Evolutionary conservation across 129 eudicot species (phyloP), one percentile per base, ranked within the genome.

Genomic region (Chrysanthemum seticuspe): DNA sequence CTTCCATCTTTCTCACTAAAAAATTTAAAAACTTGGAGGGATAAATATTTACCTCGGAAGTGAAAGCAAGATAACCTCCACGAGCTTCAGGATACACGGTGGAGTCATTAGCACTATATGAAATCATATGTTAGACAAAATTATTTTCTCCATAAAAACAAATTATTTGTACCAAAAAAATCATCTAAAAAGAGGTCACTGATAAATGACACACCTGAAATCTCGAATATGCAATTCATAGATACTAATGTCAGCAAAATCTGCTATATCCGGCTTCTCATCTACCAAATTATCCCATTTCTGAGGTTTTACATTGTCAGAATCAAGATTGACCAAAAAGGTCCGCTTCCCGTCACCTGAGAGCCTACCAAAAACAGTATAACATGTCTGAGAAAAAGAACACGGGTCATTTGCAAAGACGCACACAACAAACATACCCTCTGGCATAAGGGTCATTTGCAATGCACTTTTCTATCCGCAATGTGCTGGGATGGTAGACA

Each of bases 381-480:
- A 74, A 15, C 13, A 16, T 36, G 10, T 6, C 5, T 47, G 51
- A 29, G 27, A 74, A 50, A 56, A 72, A 51, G 21, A 25, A 47
- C 14, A 72, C 9, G 10, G 52, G 67, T 36, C 19, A 2, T 53
- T 53, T 14, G 7, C 19, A 53, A 75, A 70, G n/a, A n/a, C 70
- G 31, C 59, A 66, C 54, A 34, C 62, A 14, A 10, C 27, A 47
- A 50, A 64, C 81, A 60, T 90, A 94, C 99, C 99, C 99, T 85
- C 96, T 85, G 16, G 99, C 99, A 82, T 94, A 94, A 70, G 99
- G 99, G 80, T 94, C 99, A 79, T 88, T 90, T n/a, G 87, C 96
- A 67, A 83, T 77, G 77, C 99, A 94, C 50, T 79, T 90, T 74
- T 90, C 97, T 73, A 94, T 76, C 68, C 48, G 66, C 77, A 86